Base-by-base conservation (phyloP, 495 filamentous ascomycete genomes). In the Tuber melanosporum region DNA sequence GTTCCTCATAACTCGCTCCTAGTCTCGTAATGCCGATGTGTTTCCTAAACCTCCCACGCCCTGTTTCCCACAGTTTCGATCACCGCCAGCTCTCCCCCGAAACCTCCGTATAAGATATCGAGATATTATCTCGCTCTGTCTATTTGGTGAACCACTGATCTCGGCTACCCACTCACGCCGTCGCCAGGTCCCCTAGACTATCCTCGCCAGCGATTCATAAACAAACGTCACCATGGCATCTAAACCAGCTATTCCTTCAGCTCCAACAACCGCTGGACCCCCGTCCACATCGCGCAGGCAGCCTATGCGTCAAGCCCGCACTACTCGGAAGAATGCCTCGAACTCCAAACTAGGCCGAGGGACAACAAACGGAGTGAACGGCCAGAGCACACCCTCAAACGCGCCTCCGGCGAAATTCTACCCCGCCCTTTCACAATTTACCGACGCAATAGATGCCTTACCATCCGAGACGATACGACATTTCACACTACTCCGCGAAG, bases 381-480 rank as follows among this genome's bases (percentile, higher is more conserved):
- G 88, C 72, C 86, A 86, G 78, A 88, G 87, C 84, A 86, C 71
- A 71, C 74, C 76, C 20, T 74, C 77, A 9, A 74, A 70, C 45
- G 81, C 76, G 45, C 77, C 79, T 12, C 78, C 82, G 0, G 73
- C 79, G 39, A 83, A 91, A 78, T 88, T 99, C 86, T 96, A 95
- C 81, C 96, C 95, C 73, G 96, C 94, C 41, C 91, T 98, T 77
- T 94, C 93, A 43, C 92, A 95, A 85, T 99, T 98, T 85, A 92
- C 94, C 75, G 94, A 98, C 84, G 90, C 94, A 71, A 92, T 98
- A 80, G 91, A 92, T 32, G 95, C 96, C 41, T 90, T 99, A 8
- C 95, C 95, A 12, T 92, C 93, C 83, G 95, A 99, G 83, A 93
- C 97, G 73, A 92, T 97, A 75, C 89, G 93, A 77, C 95, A 99